phyloP scores from a whole-genome alignment of 2,329 filamentous ascomycete species.

The Fusarium floridanum region DNA sequence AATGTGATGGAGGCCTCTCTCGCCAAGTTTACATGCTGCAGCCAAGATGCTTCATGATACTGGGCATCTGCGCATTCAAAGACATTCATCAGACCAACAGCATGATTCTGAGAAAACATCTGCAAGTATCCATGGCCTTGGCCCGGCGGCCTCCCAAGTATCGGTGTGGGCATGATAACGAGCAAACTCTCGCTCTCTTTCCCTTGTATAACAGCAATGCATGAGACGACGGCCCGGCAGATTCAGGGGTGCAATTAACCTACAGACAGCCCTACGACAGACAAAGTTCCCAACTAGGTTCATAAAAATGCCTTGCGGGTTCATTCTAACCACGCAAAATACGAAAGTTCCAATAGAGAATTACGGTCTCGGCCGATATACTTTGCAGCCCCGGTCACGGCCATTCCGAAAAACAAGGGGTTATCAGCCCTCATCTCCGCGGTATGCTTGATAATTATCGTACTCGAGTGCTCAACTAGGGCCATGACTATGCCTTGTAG shows the following conservation, averaged over 20 bases:
- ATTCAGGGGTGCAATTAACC: not conserved
- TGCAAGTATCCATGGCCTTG: not conserved
- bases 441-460: not conserved
- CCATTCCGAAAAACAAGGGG: not conserved
- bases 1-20: not conserved
- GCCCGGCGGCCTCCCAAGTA: not conserved
- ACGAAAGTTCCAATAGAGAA: not conserved
- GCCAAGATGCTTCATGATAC: not conserved
- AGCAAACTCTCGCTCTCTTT: conserved; percentile 20
- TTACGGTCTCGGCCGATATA: not conserved
- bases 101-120: not conserved
- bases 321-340: not conserved
- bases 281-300: conserved; percentile 17
- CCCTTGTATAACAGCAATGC: conserved; percentile 50
- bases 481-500: conserved; percentile 33
- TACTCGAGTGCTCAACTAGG: conserved; percentile 42
- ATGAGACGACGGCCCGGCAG: not conserved
- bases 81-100: not conserved
- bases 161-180: not conserved
- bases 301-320: not conserved
- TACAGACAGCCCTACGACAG: not conserved
- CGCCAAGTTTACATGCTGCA: not conserved
- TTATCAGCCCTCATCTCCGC: not conserved
- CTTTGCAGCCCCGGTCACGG: not conserved
- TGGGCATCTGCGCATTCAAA: not conserved